These are phyloP conservation scores for Eremothecium coryli DNA, from an alignment of 1,139 yeast genomes.

Conservation along the genomic window DNA sequence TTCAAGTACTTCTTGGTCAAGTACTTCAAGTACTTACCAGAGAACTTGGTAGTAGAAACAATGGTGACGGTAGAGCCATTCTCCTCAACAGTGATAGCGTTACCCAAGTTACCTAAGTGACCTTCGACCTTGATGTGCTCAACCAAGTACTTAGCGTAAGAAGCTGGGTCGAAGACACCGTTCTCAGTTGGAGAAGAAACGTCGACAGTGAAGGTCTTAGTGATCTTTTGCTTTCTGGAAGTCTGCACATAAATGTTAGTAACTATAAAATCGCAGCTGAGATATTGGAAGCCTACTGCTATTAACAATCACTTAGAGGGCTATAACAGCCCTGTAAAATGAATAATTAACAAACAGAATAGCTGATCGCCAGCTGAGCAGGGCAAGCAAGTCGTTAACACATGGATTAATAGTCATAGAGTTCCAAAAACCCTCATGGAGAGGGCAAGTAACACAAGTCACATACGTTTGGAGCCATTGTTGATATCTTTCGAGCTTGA, in stretches of 20 bases:
- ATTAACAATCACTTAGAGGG: conserved; percentile 33
- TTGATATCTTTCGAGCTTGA: no score
- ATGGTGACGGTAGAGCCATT: conserved; percentile 74
- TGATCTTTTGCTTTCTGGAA: conserved; percentile 67
- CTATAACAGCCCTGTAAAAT: no score
- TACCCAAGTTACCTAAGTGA: conserved; percentile 94
- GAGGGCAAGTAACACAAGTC: no score
- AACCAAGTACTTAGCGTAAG: conserved; percentile 94
- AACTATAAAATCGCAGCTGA: conserved; percentile 18
- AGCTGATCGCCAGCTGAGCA: conserved; percentile 8
- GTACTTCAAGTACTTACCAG: conserved; percentile 99
- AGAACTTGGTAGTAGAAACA: conserved; percentile 89
- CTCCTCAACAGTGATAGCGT: conserved; percentile 83
- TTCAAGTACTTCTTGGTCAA: conserved; percentile 98
- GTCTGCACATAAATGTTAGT: conserved; percentile 37
- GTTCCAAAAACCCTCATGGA: no score
- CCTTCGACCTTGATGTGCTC: conserved; percentile 99
- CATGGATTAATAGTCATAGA: no score
- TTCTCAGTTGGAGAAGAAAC: conserved; percentile 95
- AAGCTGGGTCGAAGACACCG: conserved; percentile 96
- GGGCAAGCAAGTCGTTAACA: neutral
- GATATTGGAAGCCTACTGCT: conserved; percentile 30
- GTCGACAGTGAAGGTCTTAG: conserved; percentile 93
- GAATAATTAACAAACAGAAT: conserved; percentile 33
- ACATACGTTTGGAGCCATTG: conserved; percentile 36